Conservation (phyloP, 2,329 filamentous ascomycete species). For the Verticillium isaacii region DNA sequence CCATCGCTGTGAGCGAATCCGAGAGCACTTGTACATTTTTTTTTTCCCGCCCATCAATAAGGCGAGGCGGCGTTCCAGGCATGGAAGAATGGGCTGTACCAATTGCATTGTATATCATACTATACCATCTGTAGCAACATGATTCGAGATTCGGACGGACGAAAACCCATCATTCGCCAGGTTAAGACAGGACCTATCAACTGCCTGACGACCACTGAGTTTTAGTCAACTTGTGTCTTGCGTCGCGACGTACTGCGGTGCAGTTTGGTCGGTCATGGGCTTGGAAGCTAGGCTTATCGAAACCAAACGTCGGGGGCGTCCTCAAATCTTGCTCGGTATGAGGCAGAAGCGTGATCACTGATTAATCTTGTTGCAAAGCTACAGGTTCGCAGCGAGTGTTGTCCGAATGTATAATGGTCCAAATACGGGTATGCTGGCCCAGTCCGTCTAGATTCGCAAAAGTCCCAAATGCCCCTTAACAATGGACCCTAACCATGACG, state of each 20-base stretch:
- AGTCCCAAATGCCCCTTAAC: background rate
- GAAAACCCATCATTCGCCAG: background rate
- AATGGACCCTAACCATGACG: background rate
- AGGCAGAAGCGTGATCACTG: background rate
- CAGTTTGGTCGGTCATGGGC: no score
- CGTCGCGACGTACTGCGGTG: no score
- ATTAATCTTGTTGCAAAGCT: background rate
- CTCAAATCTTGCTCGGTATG: no score
- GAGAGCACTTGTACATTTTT: background rate
- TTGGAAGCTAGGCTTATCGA: no score
- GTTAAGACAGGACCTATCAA: background rate
- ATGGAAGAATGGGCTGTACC: background rate
- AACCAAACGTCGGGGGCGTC: no score
- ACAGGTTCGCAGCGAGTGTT: background rate
- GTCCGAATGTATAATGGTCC: background rate
- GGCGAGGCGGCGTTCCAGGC: background rate
- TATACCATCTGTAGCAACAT: background rate
- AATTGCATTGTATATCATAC: background rate
- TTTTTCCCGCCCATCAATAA: background rate
- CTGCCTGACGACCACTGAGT: no score
- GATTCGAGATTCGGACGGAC: background rate
- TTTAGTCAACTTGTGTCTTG: no score
- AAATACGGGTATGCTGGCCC: background rate
- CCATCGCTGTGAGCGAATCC: background rate
- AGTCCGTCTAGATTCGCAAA: background rate